Base-by-base conservation (phyloP, 495 filamentous ascomycete genomes). In the Diplogelasinospora grovesii region DNA sequence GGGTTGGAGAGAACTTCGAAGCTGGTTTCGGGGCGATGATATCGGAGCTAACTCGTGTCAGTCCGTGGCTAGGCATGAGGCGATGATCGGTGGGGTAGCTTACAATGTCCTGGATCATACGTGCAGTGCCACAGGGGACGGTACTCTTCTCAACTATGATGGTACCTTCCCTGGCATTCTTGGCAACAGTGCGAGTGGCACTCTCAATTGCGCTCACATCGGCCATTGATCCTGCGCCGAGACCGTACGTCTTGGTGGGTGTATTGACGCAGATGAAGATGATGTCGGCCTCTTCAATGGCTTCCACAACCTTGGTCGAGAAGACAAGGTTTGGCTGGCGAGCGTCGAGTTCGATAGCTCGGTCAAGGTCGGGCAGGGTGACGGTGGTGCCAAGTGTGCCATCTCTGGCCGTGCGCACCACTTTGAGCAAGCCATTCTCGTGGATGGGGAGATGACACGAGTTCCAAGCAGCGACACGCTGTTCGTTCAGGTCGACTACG, bases 91-190 rank as follows among this genome's bases (percentile, higher is more conserved):
- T 15, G 14, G 3, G 0, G 13, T 6, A 6, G 53, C 72, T 68
- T 53, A 81, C 78, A 41, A 79, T 85, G 36, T 81, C 73, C 34
- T 75, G 71, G 15, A 93, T 74, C 21, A 77, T 70, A 25, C 86
- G 70, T 0, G 86, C 81, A 4, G 86, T 93, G 14, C 82, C 69
- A 49, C 82, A 86, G 4, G 86, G 86, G 20, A 93, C 86, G 0
- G 86, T 93, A 30, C 76, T 82, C 62, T 90, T 90, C 64, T 90
- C 86, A 1, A 90, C 86, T 14, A 93, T 69, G 41, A 90, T 85
- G 28, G 82, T 77, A 15, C 82, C 82, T 5, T 69, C 58, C 31
- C 68, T 75, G 8, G 86, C 79, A 36, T 81, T 63, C 33, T 71
- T 61, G 0, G 86, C 86, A 22, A 90, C 80, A 20, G 74, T 75